Evolutionary conservation across 2,329 filamentous ascomycete species (phyloP).

Genomic region (Fusarium sp.): DNA sequence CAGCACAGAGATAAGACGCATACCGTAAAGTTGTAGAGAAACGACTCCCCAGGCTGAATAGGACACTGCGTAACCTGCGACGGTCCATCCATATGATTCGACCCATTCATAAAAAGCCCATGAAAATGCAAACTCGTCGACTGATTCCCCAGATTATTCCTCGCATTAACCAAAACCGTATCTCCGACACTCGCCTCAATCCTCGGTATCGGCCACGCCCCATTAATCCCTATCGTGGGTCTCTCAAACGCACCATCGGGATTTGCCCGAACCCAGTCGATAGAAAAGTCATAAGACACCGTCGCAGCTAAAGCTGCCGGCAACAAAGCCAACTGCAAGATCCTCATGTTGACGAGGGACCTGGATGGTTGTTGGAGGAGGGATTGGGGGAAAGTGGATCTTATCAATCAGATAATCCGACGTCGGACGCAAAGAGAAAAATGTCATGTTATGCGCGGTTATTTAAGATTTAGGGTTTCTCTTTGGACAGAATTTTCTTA

Average conservation of each 20-base stretch:
- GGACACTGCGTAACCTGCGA: constrained; percentile 71
- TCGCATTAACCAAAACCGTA: constrained; percentile 63
- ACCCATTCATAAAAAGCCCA: constrained; percentile 73
- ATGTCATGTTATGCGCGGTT: constrained; percentile 2
- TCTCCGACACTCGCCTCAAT: constrained; percentile 72
- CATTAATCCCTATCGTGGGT: constrained; percentile 79
- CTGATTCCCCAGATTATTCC: constrained; percentile 69
- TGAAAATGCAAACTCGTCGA: constrained; percentile 74
- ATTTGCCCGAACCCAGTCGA: constrained; percentile 75
- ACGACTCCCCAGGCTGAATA: constrained; percentile 68
- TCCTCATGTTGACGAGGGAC: constrained; percentile 9
- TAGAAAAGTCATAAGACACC: constrained; percentile 70
- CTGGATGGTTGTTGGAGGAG: neutral
- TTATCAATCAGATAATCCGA: constrained; percentile 34
- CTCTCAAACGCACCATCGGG: constrained; percentile 73
- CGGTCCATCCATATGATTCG: constrained; percentile 76
- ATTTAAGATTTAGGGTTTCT: neutral
- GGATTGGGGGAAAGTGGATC: constrained; percentile 1
- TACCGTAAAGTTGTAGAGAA: constrained; percentile 76
- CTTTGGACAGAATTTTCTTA: constrained; percentile 21
- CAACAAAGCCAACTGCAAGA: neutral
- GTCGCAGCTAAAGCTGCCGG: constrained; percentile 48
- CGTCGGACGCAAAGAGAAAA: neutral
- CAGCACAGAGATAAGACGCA: constrained; percentile 1
- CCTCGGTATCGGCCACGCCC: constrained; percentile 74